These are phyloP conservation scores for Gracilaria gracilis DNA, from an alignment of 23 red algal genomes.

Conservation along the genomic window DNA sequence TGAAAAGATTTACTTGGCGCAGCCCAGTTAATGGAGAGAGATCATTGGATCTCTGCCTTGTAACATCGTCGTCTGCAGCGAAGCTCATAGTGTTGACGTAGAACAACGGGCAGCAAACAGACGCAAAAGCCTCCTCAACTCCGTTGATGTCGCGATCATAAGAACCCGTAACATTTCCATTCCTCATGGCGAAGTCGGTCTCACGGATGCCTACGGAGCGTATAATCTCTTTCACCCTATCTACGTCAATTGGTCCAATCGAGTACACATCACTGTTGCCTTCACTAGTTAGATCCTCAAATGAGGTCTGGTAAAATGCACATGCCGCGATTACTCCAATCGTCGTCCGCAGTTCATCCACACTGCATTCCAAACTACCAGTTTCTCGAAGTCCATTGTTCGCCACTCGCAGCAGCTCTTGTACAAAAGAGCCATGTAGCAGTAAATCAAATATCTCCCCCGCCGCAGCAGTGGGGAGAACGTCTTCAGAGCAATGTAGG, in stretches of 20 bases:
- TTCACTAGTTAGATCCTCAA: neutral
- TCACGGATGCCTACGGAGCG: neutral
- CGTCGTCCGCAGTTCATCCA: neutral
- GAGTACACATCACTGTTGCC: neutral
- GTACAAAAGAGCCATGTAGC: no score
- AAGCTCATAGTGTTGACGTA: neutral
- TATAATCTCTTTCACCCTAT: neutral
- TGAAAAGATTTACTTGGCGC: no score
- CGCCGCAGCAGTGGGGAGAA: no score
- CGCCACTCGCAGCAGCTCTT: no score
- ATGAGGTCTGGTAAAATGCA: neutral
- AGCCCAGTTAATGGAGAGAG: neutral
- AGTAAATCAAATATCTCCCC: no score
- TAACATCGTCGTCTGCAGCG: neutral
- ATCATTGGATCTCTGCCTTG: neutral
- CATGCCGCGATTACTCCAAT: neutral
- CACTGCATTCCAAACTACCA: neutral
- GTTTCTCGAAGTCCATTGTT: neutral
- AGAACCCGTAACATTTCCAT: neutral
- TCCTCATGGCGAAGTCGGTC: neutral
- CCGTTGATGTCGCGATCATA: neutral
- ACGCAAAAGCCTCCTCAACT: neutral
- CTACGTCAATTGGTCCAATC: neutral
- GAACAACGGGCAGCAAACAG: neutral
- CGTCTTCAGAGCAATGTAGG: no score